A percentile compares a stretch with the other conserved stretches of the same genome.
phyloP scores from a whole-genome alignment of 345 rosid species.

The Syzygium oleosum region DNA sequence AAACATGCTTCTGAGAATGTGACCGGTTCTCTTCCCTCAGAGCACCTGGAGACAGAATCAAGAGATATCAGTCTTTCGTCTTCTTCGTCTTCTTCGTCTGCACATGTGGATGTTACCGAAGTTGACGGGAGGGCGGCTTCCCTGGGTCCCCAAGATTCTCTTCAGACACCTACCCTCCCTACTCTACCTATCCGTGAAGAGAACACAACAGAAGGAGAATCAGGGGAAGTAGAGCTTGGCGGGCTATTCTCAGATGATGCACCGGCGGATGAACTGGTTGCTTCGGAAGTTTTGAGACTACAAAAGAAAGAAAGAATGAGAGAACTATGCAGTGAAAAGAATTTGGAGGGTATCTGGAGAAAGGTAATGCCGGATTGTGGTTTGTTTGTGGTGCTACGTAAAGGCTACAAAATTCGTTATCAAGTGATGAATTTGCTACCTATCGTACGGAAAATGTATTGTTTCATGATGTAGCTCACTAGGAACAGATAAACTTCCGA shows the following conservation, averaged over 20 bases:
- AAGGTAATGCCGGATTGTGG: conserved; percentile 37
- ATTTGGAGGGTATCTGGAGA: conserved; percentile 83
- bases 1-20: conserved; percentile 13
- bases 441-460: background rate
- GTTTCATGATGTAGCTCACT: background rate
- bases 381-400: background rate
- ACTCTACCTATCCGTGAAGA: conserved; percentile 3
- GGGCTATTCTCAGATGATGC: conserved; percentile 52
- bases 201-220: conserved; percentile 20
- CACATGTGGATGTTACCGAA: conserved; percentile 17
- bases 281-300: conserved; percentile 45
- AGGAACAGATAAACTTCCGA: background rate
- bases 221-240: conserved; percentile 61
- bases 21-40: background rate
- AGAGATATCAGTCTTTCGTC: conserved; percentile 9
- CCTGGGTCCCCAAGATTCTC: conserved; percentile 23
- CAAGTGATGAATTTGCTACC: background rate
- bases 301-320: conserved; percentile 64
- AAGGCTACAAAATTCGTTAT: background rate
- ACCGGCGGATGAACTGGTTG: conserved; percentile 21
- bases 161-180: conserved; percentile 16
- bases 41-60: conserved; percentile 11
- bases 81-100: conserved; percentile 2
- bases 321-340: conserved; percentile 50
- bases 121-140: conserved; percentile 14